phyloP scores from a whole-genome alignment of 257 asterid genomes.

The Forsythia viridissima region DNA sequence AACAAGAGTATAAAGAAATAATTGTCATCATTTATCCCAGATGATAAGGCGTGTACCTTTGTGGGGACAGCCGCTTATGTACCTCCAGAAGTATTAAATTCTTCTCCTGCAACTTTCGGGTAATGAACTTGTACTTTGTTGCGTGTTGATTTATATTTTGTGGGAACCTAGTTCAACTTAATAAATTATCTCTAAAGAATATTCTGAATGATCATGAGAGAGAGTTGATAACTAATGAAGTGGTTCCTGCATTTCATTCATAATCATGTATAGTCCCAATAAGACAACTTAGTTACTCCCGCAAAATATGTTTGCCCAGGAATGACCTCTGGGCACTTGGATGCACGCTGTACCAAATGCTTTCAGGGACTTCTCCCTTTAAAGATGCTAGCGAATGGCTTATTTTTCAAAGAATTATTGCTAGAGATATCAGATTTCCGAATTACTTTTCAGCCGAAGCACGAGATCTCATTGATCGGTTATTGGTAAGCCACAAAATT shows the following conservation, averaged over 20 bases:
- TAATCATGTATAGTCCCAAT: background rate
- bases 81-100: conserved; percentile 96
- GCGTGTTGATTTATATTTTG: background rate
- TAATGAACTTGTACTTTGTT: conserved; percentile 17
- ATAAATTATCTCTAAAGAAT: background rate
- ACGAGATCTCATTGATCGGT: conserved; percentile 80
- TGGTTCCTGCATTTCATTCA: background rate
- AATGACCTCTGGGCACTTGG: conserved; percentile 99
- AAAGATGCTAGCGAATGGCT: conserved; percentile 99
- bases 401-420: conserved; percentile 89
- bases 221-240: background rate
- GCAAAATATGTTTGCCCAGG: conserved; percentile 47
- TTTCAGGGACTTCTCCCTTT: conserved; percentile 96
- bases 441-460: conserved; percentile 81
- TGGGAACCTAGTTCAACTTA: background rate
- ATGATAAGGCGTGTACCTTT: conserved; percentile 97
- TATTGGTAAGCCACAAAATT: conserved; percentile 62
- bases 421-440: conserved; percentile 94
- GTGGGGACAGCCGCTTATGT: conserved; percentile 99
- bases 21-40: conserved; percentile 35
- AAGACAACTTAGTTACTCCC: conserved; percentile 6
- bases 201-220: background rate
- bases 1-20: background rate
- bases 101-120: conserved; percentile 98
- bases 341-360: conserved; percentile 98